Evolutionary conservation across 2,329 filamentous ascomycete genomes (phyloP), one percentile per base, ranked within the genome.

Genomic region (Decorospora gaudefroyi): DNA sequence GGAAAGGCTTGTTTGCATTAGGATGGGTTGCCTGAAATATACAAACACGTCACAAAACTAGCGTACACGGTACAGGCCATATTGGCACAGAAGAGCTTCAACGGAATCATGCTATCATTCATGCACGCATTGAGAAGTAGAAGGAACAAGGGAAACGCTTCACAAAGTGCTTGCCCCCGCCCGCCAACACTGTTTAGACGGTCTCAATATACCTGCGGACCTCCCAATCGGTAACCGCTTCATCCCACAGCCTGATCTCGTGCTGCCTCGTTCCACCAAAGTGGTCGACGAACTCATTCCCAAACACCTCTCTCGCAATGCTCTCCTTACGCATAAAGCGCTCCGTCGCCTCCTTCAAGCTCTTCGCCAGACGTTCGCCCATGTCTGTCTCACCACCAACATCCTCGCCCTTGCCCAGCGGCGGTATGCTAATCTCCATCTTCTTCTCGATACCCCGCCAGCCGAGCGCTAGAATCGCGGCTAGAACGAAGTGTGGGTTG

Each of bases 141-240:
- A n/a, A n/a, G n/a, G n/a, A n/a, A n/a, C n/a, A n/a, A n/a, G n/a
- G n/a, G n/a, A n/a, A n/a, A n/a, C n/a, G n/a, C n/a, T n/a, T n/a
- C n/a, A n/a, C n/a, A n/a, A n/a, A n/a, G n/a, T n/a, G n/a, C n/a
- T n/a, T n/a, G n/a, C n/a, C n/a, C n/a, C n/a, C n/a, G n/a, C n/a
- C n/a, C n/a, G n/a, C n/a, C n/a, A n/a, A n/a, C n/a, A n/a, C n/a
- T n/a, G n/a, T 21, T 28, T 52, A 69, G 1, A 69, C 66, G 18
- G 64, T 67, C 53, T 69, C 66, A 39, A 69, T 69, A 46, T 69
- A 69, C 46, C 66, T 51, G 39, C 53, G 59, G 42, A 84, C 87
- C 70, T 78, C 92, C 90, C 92, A 97, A 71, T 97, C 93, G 13
- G 93, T 97, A 4, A 97, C 92, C 2, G 91, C 91, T 70, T 97